Evolutionary conservation across 2,329 filamentous ascomycete species (phyloP).

Genomic region (Penicillium expansum): DNA sequence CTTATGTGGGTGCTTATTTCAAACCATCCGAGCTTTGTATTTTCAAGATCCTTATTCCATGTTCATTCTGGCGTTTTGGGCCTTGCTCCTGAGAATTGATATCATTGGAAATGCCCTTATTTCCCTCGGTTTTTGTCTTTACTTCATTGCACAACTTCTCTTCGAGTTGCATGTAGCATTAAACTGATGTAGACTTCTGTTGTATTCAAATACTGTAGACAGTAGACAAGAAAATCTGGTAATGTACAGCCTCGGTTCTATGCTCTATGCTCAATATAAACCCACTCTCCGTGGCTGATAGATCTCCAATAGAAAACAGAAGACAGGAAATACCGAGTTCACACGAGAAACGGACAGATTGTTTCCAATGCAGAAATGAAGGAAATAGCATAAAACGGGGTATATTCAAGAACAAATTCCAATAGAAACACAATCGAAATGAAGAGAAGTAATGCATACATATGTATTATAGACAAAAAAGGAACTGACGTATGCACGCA

Average conservation of each 20-base stretch:
- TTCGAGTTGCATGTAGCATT: neutral
- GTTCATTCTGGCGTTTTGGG: constrained; percentile 1
- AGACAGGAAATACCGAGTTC: neutral
- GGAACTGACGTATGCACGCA: neutral
- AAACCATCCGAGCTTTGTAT: neutral
- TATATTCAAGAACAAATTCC: constrained; percentile 5
- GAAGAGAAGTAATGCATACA: neutral
- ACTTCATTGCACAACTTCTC: neutral
- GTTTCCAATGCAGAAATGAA: neutral
- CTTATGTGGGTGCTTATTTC: neutral
- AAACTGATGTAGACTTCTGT: neutral
- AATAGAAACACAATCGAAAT: neutral
- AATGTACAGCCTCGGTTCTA: neutral
- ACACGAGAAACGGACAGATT: neutral
- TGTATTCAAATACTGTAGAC: neutral
- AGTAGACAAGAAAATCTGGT: neutral
- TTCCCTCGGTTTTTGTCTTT: neutral
- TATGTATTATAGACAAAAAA: neutral
- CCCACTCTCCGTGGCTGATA: neutral
- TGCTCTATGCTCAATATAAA: neutral
- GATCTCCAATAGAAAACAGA: neutral
- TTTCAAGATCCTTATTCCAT: neutral
- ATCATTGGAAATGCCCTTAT: neutral
- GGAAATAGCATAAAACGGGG: neutral
- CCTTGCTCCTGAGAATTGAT: neutral